Evolutionary conservation across 148 eudicot genomes (phyloP).

Genomic region (Mesembryanthemum crystallinum): DNA sequence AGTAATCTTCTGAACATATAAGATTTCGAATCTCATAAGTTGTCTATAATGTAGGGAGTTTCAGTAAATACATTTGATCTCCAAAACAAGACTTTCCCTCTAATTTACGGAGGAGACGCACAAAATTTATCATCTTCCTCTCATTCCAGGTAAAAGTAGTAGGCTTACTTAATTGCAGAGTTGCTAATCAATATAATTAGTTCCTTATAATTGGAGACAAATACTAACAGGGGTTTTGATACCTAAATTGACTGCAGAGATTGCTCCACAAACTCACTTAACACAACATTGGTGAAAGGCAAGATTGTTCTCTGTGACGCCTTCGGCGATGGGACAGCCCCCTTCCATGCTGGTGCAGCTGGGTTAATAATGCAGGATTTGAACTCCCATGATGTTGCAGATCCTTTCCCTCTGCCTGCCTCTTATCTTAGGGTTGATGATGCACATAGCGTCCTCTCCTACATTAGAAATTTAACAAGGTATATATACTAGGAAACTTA

Average conservation of each 20-base stretch:
- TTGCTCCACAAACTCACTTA: constrained; percentile 12
- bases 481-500: not conserved
- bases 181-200: no score
- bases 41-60: constrained; percentile 30
- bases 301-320: constrained; percentile 29
- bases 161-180: not conserved
- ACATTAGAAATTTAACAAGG: constrained; percentile 30
- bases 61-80: constrained; percentile 41
- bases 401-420: constrained; percentile 28
- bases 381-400: not conserved
- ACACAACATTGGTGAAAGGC: constrained; percentile 23
- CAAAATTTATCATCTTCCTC: constrained; percentile 17
- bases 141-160: constrained; percentile 23
- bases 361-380: constrained; percentile 31
- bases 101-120: constrained; percentile 44
- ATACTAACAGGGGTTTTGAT: not conserved
- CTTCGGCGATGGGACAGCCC: not conserved
- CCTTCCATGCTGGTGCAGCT: constrained; percentile 29
- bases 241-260: constrained; percentile 9
- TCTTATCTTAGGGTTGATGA: constrained; percentile 25
- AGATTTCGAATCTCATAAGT: no score
- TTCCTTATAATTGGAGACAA: no score
- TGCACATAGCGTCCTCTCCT: constrained; percentile 19
- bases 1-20: no score
- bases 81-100: constrained; percentile 28